Conservation (phyloP, 208 protist species). For the Leishmania martiniquensis region DNA sequence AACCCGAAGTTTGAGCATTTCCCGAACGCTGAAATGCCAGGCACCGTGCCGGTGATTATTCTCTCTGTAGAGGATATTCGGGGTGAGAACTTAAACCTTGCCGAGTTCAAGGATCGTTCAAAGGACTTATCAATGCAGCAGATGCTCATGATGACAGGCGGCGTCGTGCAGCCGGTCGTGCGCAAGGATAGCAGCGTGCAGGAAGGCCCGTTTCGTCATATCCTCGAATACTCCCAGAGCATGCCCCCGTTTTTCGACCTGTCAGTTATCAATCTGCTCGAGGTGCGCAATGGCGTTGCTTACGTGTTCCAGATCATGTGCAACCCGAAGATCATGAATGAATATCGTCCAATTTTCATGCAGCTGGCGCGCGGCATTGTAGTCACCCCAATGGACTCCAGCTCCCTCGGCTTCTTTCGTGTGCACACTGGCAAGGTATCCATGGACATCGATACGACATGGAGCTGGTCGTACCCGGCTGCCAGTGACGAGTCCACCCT, state of each 20-base stretch:
- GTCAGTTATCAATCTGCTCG: constrained; percentile 71
- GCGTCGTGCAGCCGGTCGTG: constrained; percentile 60
- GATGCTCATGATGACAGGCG: constrained; percentile 85
- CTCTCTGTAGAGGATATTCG: constrained; percentile 80
- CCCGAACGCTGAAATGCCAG: constrained; percentile 42
- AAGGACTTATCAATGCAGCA: constrained; percentile 75
- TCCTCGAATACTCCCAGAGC: constrained; percentile 67
- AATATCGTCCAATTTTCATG: constrained; percentile 64
- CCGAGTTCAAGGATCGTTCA: constrained; percentile 80
- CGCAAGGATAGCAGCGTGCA: constrained; percentile 47
- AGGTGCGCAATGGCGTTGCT: constrained; percentile 69
- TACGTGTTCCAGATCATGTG: constrained; percentile 88
- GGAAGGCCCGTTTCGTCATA: constrained; percentile 65
- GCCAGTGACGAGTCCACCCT: not conserved
- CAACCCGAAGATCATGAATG: constrained; percentile 59
- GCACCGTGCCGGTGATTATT: constrained; percentile 66
- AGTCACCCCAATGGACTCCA: constrained; percentile 44
- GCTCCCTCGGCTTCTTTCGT: constrained; percentile 51
- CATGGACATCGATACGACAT: constrained; percentile 61
- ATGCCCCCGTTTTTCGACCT: constrained; percentile 77
- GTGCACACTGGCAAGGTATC: constrained; percentile 50
- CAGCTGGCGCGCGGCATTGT: constrained; percentile 57
- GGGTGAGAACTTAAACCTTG: constrained; percentile 69
- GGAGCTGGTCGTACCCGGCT: constrained; percentile 50
- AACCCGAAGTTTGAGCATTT: constrained; percentile 64